Percentiles rank a stretch among this genome's conserved stretches.
Conservation (phyloP, 768 basidiomycete genomes). For the Dentipellis sp. region DNA sequence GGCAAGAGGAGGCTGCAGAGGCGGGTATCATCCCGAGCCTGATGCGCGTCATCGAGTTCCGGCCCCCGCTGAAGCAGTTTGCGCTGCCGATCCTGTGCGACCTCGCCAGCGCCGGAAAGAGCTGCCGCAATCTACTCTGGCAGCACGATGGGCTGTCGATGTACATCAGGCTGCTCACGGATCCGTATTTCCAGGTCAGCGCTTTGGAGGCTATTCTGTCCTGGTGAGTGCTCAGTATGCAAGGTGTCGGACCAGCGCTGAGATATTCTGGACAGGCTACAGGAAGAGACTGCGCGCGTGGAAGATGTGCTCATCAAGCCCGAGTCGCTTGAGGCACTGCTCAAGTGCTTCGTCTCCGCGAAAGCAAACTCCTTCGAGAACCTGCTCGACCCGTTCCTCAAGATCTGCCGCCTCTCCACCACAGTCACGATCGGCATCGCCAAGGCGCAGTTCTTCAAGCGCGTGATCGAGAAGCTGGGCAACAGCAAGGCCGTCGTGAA, state of each 20-base stretch:
- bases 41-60: conserved; percentile 79
- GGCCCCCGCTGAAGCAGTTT: conserved; percentile 93
- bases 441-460: conserved; percentile 77
- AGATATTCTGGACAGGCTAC: conserved; percentile 47
- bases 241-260: neutral
- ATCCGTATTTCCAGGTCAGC: conserved; percentile 88
- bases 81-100: conserved; percentile 96
- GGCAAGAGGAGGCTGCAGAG: conserved; percentile 96
- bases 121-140: conserved; percentile 83
- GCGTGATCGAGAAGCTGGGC: conserved; percentile 74
- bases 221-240: conserved; percentile 46
- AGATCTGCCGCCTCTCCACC: conserved; percentile 78
- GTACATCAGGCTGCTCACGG: conserved; percentile 71
- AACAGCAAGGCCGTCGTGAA: conserved; percentile 82
- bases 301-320: conserved; percentile 78
- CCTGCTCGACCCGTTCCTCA: conserved; percentile 85
- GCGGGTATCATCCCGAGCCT: conserved; percentile 91
- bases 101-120: conserved; percentile 90
- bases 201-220: conserved; percentile 85
- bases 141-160: conserved; percentile 83
- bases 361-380: conserved; percentile 91
- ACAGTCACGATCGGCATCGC: conserved; percentile 68
- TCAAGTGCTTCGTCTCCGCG: conserved; percentile 73
- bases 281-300: conserved; percentile 90
- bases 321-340: conserved; percentile 53